Evolutionary conservation across 345 rosid genomes (phyloP), one percentile per base, ranked within the genome.

Genomic region (Eucalyptus shirleyi): DNA sequence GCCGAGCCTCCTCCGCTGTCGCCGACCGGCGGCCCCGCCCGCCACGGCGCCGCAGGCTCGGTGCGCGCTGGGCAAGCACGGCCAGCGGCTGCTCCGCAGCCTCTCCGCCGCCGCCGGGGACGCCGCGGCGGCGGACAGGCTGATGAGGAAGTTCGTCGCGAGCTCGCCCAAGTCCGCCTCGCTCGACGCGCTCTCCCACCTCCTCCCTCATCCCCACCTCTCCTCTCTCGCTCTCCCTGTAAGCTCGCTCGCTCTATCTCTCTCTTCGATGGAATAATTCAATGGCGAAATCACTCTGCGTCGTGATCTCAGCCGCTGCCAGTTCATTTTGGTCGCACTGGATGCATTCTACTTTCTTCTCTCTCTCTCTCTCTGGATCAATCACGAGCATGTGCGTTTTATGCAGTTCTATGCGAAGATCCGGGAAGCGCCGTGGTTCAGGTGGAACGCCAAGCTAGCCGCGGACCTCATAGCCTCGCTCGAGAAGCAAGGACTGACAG

Each of bases 371-470:
- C 40, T 88, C 37, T 53, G 80, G 4, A 51, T 24, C 50, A n/a
- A 24, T 37, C 55, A 34, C 44, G 82, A 30, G 59, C 40, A 87
- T 55, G 0, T 86, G 21, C 55, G 47, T 32, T 26, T 86, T 55
- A 69, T 88, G 89, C 93, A 95, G 96, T 90, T 97, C 86, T 97
- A 96, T 87, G 88, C 89, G 44, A 95, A 91, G 89, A 95, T 97
- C 23, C 92, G 90, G 80, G 92, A 96, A 92, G 92, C 97, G 30
- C 87, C 96, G 2, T 97, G 99, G 99, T 96, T 95, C 88, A 89
- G 92, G 86, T 97, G 99, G 99, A 95, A 97, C 87, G 93, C 98
- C 3, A 96, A 95, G 94, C 91, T 98, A 86, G 94, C 93, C 23
- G 97, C 99, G 8, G 92, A 95, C 18, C 92, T 98, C 87, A 89